Conservation (phyloP, 2,329 filamentous ascomycete genomes). For the Xylariales sp. region DNA sequence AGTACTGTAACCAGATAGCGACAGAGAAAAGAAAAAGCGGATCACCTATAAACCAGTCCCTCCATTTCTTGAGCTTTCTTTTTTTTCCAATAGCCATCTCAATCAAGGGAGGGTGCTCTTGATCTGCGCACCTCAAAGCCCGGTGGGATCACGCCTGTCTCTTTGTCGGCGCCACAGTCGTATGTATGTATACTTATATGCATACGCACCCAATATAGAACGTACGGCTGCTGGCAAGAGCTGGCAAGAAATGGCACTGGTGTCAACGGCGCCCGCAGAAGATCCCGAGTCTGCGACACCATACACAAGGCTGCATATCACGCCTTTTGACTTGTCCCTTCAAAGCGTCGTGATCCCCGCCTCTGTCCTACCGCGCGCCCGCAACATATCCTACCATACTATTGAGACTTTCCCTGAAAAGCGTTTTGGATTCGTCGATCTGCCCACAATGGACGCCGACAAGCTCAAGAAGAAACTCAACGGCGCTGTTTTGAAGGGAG, state of each 20-base stretch:
- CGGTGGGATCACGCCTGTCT: slow-evolving; percentile 3
- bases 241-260: slow-evolving; percentile 41
- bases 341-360: slow-evolving; percentile 78
- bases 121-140: neutral
- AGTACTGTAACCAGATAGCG: too few relatives aligned
- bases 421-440: slow-evolving; percentile 88
- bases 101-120: neutral
- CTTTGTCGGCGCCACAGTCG: neutral
- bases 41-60: neutral
- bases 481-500: slow-evolving; percentile 84
- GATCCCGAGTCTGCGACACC: slow-evolving; percentile 37
- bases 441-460: slow-evolving; percentile 85
- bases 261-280: slow-evolving; percentile 32
- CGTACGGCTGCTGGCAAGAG: slow-evolving; percentile 31
- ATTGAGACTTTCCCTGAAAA: slow-evolving; percentile 90
- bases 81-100: slow-evolving; percentile 15
- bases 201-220: neutral
- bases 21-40: slow-evolving; percentile 10
- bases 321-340: slow-evolving; percentile 82
- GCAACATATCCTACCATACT: slow-evolving; percentile 87
- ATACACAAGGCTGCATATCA: slow-evolving; percentile 81
- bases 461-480: slow-evolving; percentile 92
- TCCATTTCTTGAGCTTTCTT: slow-evolving; percentile 4
- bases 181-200: neutral
- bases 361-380: slow-evolving; percentile 72